A percentile compares a stretch with the other conserved stretches of the same genome.
These are phyloP conservation scores for Rhizopogon vesiculosus DNA, from an alignment of 768 basidiomycete species.

Conservation along the genomic window DNA sequence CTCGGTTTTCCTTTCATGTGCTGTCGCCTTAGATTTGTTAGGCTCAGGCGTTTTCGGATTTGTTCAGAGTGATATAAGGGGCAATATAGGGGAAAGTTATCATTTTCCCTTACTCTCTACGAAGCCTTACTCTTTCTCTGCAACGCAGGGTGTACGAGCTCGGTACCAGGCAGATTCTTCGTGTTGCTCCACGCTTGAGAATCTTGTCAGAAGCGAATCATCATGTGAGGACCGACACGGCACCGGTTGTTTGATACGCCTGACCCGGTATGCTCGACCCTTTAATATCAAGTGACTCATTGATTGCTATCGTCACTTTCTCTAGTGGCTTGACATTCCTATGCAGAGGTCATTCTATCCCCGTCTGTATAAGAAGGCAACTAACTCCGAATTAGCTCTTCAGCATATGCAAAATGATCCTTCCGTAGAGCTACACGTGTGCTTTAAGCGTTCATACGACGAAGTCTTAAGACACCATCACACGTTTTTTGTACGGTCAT, in stretches of 20 bases:
- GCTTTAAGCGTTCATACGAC: slow-evolving; percentile 72
- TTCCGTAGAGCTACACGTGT: slow-evolving; percentile 51
- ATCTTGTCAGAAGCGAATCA: slow-evolving; percentile 49
- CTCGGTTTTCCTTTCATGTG: slow-evolving; percentile 5
- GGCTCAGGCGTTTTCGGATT: slow-evolving; percentile 70
- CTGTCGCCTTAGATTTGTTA: slow-evolving; percentile 47
- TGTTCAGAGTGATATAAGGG: slow-evolving; percentile 65
- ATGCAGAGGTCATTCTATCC: slow-evolving; percentile 30
- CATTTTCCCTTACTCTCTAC: slow-evolving; percentile 6
- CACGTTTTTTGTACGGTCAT: slow-evolving; percentile 58
- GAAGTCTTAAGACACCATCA: slow-evolving; percentile 63
- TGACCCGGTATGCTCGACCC: slow-evolving; percentile 49
- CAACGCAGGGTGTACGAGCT: slow-evolving; percentile 57
- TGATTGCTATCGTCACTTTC: slow-evolving; percentile 1
- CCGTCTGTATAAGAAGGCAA: neutral
- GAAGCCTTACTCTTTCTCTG: slow-evolving; percentile 2
- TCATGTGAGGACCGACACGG: slow-evolving; percentile 40
- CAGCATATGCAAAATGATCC: slow-evolving; percentile 58
- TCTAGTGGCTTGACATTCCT: slow-evolving; percentile 64
- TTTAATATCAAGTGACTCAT: slow-evolving; percentile 6
- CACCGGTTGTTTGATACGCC: slow-evolving; percentile 59
- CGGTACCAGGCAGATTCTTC: slow-evolving; percentile 41
- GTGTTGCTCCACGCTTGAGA: slow-evolving; percentile 53
- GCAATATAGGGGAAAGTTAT: slow-evolving; percentile 55
- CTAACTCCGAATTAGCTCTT: slow-evolving; percentile 34